Evolutionary conservation across 306 rosid genomes (phyloP).

Genomic region (Lagenaria siceraria): DNA sequence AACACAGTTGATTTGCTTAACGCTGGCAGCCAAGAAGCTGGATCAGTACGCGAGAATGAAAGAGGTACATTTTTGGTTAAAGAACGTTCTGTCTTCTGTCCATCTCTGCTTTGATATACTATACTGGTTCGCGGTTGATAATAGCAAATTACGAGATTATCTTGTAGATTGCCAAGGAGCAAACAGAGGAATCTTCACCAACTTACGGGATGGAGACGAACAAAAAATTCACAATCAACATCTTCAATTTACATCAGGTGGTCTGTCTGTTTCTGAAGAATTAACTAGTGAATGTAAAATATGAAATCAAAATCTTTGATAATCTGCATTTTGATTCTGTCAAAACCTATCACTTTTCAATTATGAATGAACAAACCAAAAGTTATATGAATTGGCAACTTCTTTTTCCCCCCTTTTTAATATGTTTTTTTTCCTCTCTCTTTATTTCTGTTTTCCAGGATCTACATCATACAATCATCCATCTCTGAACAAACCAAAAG

Average conservation of each 20-base stretch:
- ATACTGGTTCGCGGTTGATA: not conserved
- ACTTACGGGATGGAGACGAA: constrained; percentile 25
- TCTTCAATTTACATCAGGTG: constrained; percentile 39
- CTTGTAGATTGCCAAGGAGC: constrained; percentile 24
- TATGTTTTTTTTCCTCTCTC: not conserved
- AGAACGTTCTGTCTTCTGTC: no score
- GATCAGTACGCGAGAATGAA: constrained; percentile 17
- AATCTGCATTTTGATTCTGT: not conserved
- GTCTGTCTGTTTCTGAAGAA: constrained; percentile 9
- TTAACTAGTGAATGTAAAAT: not conserved
- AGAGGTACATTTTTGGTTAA: constrained; percentile 18
- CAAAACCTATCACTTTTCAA: not conserved
- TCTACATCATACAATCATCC: constrained; percentile 30
- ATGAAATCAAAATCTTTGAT: not conserved
- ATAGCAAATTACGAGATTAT: not conserved
- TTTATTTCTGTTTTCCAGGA: constrained; percentile 31
- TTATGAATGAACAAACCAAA: not conserved
- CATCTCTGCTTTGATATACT: not conserved
- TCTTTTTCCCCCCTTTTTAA: not conserved
- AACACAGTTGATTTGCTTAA: not conserved
- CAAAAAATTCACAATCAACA: constrained; percentile 30
- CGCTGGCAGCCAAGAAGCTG: constrained; percentile 13
- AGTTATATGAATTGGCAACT: not conserved
- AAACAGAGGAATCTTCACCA: constrained; percentile 23
- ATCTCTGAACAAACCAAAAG: constrained; percentile 16